These are phyloP conservation scores for Gracilaria domingensis DNA, from an alignment of 23 red algal species.

Conservation along the genomic window DNA sequence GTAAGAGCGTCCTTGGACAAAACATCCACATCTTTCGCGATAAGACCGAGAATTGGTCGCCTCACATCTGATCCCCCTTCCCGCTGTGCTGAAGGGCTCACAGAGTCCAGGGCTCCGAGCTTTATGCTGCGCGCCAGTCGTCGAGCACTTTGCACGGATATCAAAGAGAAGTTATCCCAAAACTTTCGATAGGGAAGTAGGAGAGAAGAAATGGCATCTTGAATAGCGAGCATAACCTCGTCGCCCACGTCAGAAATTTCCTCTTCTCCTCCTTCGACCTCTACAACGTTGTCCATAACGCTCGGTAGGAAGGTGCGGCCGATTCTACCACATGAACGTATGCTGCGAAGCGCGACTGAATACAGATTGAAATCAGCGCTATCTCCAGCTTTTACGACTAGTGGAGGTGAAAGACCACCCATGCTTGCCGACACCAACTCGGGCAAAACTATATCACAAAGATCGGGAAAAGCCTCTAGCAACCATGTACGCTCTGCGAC, in stretches of 20 bases:
- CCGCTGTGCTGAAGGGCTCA: not conserved
- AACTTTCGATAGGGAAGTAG: slow-evolving; percentile 54
- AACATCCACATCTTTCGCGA: slow-evolving; percentile 62
- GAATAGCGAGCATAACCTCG: slow-evolving; percentile 23
- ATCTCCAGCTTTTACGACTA: slow-evolving; percentile 15
- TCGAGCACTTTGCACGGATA: slow-evolving; percentile 38
- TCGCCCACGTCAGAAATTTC: not conserved
- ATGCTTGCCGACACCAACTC: slow-evolving; percentile 45
- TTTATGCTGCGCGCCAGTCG: slow-evolving; percentile 8
- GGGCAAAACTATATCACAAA: slow-evolving; percentile 55
- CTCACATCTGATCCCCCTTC: not conserved
- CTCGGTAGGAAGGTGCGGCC: not conserved
- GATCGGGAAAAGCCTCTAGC: slow-evolving; percentile 67
- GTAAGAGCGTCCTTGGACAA: slow-evolving; percentile 10
- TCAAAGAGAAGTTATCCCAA: slow-evolving; percentile 40
- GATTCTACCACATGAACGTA: slow-evolving; percentile 11
- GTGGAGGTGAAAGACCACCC: slow-evolving; percentile 18
- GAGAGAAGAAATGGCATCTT: slow-evolving; percentile 53
- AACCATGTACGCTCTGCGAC: slow-evolving; percentile 69
- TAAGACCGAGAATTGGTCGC: slow-evolving; percentile 5
- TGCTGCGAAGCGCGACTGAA: slow-evolving; percentile 10
- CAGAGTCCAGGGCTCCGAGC: slow-evolving; percentile 11
- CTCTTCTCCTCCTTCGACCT: not conserved
- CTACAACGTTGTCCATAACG: not conserved
- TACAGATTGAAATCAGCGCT: slow-evolving; percentile 23